Percentiles rank a stretch among this genome's conserved stretches.
phyloP scores from a whole-genome alignment of 2,329 filamentous ascomycete species.

The Clonostachys rhizophaga region DNA sequence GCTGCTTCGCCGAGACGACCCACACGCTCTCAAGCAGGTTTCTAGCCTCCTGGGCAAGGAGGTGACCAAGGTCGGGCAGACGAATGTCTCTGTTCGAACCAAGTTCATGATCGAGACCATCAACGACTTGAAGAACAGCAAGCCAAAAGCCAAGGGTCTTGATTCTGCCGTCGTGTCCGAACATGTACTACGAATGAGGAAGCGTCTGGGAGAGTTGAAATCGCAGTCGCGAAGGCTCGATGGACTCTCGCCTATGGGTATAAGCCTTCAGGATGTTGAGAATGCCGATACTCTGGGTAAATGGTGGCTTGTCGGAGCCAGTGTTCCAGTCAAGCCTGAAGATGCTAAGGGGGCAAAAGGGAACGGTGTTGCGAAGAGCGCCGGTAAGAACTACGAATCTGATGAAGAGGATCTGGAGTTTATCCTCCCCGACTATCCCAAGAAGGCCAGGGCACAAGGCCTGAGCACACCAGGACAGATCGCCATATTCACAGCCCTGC shows the following conservation, averaged over 20 bases:
- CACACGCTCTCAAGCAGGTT: slow-evolving; percentile 83
- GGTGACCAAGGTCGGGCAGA: slow-evolving; percentile 61
- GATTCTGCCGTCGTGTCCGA: slow-evolving; percentile 73
- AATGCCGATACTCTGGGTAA: slow-evolving; percentile 84
- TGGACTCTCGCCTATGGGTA: slow-evolving; percentile 74
- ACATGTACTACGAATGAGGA: slow-evolving; percentile 84
- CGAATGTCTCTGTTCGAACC: slow-evolving; percentile 76
- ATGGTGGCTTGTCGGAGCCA: slow-evolving; percentile 99
- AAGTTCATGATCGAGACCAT: slow-evolving; percentile 98
- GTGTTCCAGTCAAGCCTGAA: slow-evolving; percentile 55
- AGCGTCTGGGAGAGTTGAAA: slow-evolving; percentile 76
- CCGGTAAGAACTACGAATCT: slow-evolving; percentile 15
- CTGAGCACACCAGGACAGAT: slow-evolving; percentile 84
- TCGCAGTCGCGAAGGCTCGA: slow-evolving; percentile 52
- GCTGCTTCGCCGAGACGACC: slow-evolving; percentile 83
- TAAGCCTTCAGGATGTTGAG: slow-evolving; percentile 77
- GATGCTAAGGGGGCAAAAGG: not conserved
- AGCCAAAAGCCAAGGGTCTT: slow-evolving; percentile 68
- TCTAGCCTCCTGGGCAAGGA: slow-evolving; percentile 72
- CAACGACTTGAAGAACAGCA: slow-evolving; percentile 90
- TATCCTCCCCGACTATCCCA: slow-evolving; percentile 60
- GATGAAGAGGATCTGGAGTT: slow-evolving; percentile 42
- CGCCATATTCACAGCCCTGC: slow-evolving; percentile 89
- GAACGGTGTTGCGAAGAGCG: not conserved
- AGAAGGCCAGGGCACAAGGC: slow-evolving; percentile 73